These are phyloP conservation scores for Lomentospora prolificans DNA, from an alignment of 2,329 filamentous ascomycete genomes.

Conservation along the genomic window DNA sequence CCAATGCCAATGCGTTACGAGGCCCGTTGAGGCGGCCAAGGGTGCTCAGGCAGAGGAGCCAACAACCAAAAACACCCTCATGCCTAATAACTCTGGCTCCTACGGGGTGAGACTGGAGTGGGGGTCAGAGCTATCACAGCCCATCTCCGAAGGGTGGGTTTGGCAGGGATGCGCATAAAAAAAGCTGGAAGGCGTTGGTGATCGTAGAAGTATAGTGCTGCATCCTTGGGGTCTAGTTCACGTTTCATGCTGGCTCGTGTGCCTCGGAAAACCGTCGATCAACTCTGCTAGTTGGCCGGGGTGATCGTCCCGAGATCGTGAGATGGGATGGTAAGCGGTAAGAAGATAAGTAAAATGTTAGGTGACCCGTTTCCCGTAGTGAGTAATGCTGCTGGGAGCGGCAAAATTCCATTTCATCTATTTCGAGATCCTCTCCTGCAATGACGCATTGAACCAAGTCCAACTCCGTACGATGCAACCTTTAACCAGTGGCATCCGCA, in stretches of 20 bases:
- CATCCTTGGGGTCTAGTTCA: background rate
- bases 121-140: background rate
- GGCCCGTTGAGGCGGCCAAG: background rate
- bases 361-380: too few relatives aligned
- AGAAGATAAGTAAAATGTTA: too few relatives aligned
- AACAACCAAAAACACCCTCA: background rate
- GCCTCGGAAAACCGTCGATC: background rate
- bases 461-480: too few relatives aligned
- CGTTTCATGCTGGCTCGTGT: background rate
- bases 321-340: background rate
- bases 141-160: too few relatives aligned
- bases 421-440: background rate
- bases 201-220: background rate
- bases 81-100: constrained; percentile 3
- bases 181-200: too few relatives aligned
- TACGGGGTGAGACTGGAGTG: background rate
- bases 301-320: background rate
- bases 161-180: too few relatives aligned
- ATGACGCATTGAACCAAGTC: too few relatives aligned
- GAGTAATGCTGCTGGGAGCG: too few relatives aligned
- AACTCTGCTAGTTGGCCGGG: background rate
- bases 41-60: too few relatives aligned
- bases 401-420: background rate
- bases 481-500: too few relatives aligned
- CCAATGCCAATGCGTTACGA: too few relatives aligned